Evolutionary conservation across 2,329 filamentous ascomycete genomes (phyloP).

Genomic region (Lachnellula hyalina): DNA sequence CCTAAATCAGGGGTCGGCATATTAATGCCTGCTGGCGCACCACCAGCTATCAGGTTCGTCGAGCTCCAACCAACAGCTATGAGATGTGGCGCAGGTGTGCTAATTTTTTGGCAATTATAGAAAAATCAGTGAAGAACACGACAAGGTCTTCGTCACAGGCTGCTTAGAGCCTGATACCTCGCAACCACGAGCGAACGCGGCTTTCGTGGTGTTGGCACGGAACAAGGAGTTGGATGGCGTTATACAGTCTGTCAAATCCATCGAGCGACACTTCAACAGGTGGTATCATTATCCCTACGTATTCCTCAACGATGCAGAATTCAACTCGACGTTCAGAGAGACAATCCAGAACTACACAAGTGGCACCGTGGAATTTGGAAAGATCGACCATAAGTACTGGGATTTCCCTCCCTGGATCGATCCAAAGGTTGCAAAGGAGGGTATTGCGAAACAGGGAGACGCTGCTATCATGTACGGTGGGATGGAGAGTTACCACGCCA

Average conservation of each 20-base stretch:
- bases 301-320: slow-evolving; percentile 95
- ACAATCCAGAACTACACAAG: slow-evolving; percentile 88
- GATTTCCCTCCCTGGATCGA: slow-evolving; percentile 97
- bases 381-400: slow-evolving; percentile 88
- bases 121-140: slow-evolving; percentile 94
- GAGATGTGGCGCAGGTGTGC: slow-evolving; percentile 3
- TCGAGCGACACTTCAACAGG: slow-evolving; percentile 97
- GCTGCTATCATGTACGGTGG: slow-evolving; percentile 98
- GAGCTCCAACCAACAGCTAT: not conserved
- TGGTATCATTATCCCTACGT: slow-evolving; percentile 99
- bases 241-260: slow-evolving; percentile 93
- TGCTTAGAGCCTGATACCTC: slow-evolving; percentile 77
- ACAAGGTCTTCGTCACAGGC: slow-evolving; percentile 91
- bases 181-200: slow-evolving; percentile 81
- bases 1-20: slow-evolving; percentile 77
- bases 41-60: slow-evolving; percentile 77
- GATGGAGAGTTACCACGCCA: slow-evolving; percentile 97
- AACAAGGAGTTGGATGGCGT: slow-evolving; percentile 97
- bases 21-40: slow-evolving; percentile 80
- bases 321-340: slow-evolving; percentile 90
- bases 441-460: slow-evolving; percentile 94
- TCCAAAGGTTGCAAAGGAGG: slow-evolving; percentile 86
- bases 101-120: slow-evolving; percentile 41
- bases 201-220: slow-evolving; percentile 89
- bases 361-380: slow-evolving; percentile 82